phyloP scores from a whole-genome alignment of 805 yeast species.

The Cyberlindnera mycetangii region DNA sequence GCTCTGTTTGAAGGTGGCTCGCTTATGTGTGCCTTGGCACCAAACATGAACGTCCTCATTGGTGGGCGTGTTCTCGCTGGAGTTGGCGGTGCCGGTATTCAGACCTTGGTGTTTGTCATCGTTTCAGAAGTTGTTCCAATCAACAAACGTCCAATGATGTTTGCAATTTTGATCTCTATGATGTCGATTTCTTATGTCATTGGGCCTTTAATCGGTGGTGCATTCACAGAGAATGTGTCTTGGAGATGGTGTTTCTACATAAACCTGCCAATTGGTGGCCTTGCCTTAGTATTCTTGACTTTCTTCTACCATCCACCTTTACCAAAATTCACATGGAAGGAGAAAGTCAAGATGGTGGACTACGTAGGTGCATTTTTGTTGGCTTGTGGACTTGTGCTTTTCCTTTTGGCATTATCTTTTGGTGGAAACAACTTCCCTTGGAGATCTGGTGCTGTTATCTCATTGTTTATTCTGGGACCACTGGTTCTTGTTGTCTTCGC shows the following conservation, averaged over 20 bases:
- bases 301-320: constrained; percentile 37
- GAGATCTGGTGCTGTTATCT: constrained; percentile 11
- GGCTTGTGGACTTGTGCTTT: constrained; percentile 39
- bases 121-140: constrained; percentile 47
- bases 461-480: constrained; percentile 4
- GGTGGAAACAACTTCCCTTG: constrained; percentile 40
- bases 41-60: constrained; percentile 55
- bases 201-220: constrained; percentile 71
- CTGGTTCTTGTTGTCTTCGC: background rate
- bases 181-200: constrained; percentile 49
- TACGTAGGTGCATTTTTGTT: constrained; percentile 45
- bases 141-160: constrained; percentile 21
- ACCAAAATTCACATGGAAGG: constrained; percentile 35
- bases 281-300: constrained; percentile 38
- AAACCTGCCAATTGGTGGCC: constrained; percentile 56
- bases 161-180: constrained; percentile 24
- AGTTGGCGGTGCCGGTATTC: constrained; percentile 69
- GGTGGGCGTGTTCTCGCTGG: constrained; percentile 74
- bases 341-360: constrained; percentile 43
- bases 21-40: constrained; percentile 52
- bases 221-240: constrained; percentile 50
- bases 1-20: constrained; percentile 59
- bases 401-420: constrained; percentile 47
- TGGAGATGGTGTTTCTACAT: constrained; percentile 77
- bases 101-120: constrained; percentile 53